Evolutionary conservation across 257 asterid genomes (phyloP), one percentile per base, ranked within the genome.

Genomic region (Solanum phureja): DNA sequence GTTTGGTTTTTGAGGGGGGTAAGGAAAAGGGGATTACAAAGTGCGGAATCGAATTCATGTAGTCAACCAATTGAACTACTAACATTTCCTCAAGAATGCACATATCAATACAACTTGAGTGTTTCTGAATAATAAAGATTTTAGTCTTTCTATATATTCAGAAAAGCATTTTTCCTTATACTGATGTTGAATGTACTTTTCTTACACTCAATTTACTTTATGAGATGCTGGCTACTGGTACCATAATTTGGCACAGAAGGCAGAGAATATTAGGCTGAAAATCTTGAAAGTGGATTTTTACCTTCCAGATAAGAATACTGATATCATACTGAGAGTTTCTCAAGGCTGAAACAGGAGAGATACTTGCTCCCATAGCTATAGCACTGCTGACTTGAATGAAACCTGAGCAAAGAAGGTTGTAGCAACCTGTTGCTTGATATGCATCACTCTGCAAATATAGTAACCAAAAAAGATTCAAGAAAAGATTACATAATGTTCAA

Each of bases 361-460:
- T 96, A 93, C 97, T 95, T n/a, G 99, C 99, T 8, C 99, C 99
- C 98, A 96, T 95, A 87, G 98, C 99, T 83, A 96, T 92, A 49
- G 93, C 97, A 79, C 93, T 95, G 89, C 92, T 96, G 79, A 95
- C 91, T 92, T 96, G 99, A 92, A 96, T 95, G 92, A 96, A 96
- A 60, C 99, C 99, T 3, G 98, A 94, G 94, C 99, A 96, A 0
- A 96, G 94, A 73, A 96, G 95, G 87, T 96, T 96, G 93, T 96
- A 96, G 95, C 99, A 96, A 40, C 99, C 99, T 2, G 99, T 96
- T 42, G 99, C 98, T 92, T 96, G 98, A 92, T 96, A 96, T 35
- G 99, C 98, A 92, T 96, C 99, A 69, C 98, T 96, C 99, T 96
- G 94, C 89, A 88, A 81, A 83, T 33, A 81, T 75, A 16, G 35